Percentiles rank a stretch among this genome's conserved stretches.
These are phyloP conservation scores for Gaeumannomyces tritici DNA, from an alignment of 2,329 filamentous ascomycete genomes.

Conservation along the genomic window DNA sequence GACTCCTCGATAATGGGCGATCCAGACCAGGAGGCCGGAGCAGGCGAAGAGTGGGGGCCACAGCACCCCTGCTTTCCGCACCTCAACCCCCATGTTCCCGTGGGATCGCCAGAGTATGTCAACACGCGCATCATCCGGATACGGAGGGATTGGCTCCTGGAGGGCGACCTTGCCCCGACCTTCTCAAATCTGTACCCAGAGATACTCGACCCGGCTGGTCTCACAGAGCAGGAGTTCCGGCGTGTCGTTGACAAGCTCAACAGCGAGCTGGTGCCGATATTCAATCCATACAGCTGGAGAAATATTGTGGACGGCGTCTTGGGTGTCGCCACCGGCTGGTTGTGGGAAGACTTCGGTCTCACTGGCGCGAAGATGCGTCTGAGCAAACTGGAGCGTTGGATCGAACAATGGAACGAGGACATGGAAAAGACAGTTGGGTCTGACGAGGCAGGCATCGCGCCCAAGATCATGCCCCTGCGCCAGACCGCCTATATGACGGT, in stretches of 20 bases:
- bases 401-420: slow-evolving; percentile 78
- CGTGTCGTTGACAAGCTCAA: slow-evolving; percentile 76
- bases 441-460: slow-evolving; percentile 9
- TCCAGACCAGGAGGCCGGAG: slow-evolving; percentile 51
- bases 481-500: slow-evolving; percentile 16
- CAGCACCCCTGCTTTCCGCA: slow-evolving; percentile 93
- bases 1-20: slow-evolving; percentile 55
- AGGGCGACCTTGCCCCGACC: slow-evolving; percentile 82
- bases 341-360: slow-evolving; percentile 86
- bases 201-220: slow-evolving; percentile 74
- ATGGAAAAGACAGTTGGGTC: slow-evolving; percentile 32
- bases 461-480: slow-evolving; percentile 14
- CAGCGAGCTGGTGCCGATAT: slow-evolving; percentile 62
- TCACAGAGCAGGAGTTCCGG: slow-evolving; percentile 82
- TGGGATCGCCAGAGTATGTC: slow-evolving; percentile 62
- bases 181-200: slow-evolving; percentile 96
- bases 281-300: slow-evolving; percentile 65
- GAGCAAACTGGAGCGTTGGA: slow-evolving; percentile 63
- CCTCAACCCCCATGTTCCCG: slow-evolving; percentile 79
- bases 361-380: slow-evolving; percentile 66
- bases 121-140: slow-evolving; percentile 87
- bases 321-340: slow-evolving; percentile 78
- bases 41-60: slow-evolving; percentile 81
- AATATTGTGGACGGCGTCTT: slow-evolving; percentile 74
- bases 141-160: slow-evolving; percentile 80